Conservation (phyloP, 768 basidiomycete genomes). For the Suillus occidentalis region DNA sequence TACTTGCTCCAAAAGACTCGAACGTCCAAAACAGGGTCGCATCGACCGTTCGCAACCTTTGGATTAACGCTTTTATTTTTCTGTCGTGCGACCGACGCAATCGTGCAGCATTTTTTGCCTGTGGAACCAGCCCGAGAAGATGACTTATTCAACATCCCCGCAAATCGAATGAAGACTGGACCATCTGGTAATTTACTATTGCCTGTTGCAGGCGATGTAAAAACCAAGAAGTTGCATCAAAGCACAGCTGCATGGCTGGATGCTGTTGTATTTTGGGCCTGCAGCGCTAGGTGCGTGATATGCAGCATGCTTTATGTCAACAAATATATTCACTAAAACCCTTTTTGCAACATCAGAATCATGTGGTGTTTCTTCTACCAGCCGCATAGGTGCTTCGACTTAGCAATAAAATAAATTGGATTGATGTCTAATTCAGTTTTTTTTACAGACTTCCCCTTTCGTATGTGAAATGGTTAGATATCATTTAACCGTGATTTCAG, state of each 20-base stretch:
- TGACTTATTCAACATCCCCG: not conserved
- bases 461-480: slow-evolving; percentile 62
- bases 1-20: slow-evolving; percentile 55
- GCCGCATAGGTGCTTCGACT: slow-evolving; percentile 54
- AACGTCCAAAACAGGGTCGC: slow-evolving; percentile 26
- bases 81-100: slow-evolving; percentile 68
- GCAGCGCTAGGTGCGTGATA: slow-evolving; percentile 63
- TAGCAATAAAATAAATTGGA: not conserved
- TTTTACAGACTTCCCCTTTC: slow-evolving; percentile 36
- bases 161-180: not conserved
- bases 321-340: not conserved
- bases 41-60: slow-evolving; percentile 52
- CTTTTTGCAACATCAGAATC: slow-evolving; percentile 47
- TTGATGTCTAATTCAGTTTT: slow-evolving; percentile 3
- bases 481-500: not conserved
- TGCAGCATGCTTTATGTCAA: not conserved
- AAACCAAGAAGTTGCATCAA: slow-evolving; percentile 30
- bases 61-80: slow-evolving; percentile 68
- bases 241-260: slow-evolving; percentile 53
- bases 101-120: slow-evolving; percentile 53
- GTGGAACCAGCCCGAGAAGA: slow-evolving; percentile 14
- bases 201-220: slow-evolving; percentile 19
- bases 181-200: not conserved
- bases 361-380: slow-evolving; percentile 91
- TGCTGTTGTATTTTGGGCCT: slow-evolving; percentile 73